Conservation (phyloP, 2,329 filamentous ascomycete genomes). For the Westerdykella aurantiaca region DNA sequence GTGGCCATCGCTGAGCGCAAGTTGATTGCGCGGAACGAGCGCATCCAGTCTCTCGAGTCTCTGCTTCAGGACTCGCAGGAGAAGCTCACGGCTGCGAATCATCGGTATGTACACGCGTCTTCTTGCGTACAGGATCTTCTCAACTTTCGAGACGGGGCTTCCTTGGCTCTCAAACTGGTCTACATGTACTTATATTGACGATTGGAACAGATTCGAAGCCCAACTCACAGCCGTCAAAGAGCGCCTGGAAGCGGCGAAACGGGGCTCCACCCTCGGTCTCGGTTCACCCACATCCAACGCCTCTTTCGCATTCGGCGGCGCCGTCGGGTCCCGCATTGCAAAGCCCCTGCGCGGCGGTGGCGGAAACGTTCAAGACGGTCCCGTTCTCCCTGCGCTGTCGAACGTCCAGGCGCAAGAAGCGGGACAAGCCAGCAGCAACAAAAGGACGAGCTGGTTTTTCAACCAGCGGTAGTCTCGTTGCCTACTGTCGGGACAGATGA, state of each 20-base stretch:
- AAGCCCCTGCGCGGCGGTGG: slow-evolving; percentile 58
- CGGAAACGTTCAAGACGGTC: slow-evolving; percentile 25
- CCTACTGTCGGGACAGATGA: no score
- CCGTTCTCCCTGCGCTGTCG: slow-evolving; percentile 40
- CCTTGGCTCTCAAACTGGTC: slow-evolving; percentile 1
- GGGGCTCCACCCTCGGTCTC: slow-evolving; percentile 80
- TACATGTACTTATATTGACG: slow-evolving; percentile 9
- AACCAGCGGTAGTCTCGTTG: slow-evolving; percentile 44
- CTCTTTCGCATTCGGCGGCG: slow-evolving; percentile 61
- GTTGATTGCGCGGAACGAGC: slow-evolving; percentile 91
- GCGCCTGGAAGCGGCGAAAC: slow-evolving; percentile 90
- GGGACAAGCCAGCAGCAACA: slow-evolving; percentile 48
- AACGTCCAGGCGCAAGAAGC: slow-evolving; percentile 48
- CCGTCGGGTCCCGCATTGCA: slow-evolving; percentile 53
- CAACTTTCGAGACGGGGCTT: neutral
- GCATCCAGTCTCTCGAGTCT: slow-evolving; percentile 88
- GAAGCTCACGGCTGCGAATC: slow-evolving; percentile 94
- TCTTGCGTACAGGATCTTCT: slow-evolving; percentile 4
- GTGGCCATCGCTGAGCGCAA: slow-evolving; percentile 98
- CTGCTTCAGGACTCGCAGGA: slow-evolving; percentile 95
- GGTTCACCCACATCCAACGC: slow-evolving; percentile 52
- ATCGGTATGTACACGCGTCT: slow-evolving; percentile 63
- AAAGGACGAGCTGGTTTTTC: slow-evolving; percentile 71
- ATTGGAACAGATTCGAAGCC: slow-evolving; percentile 72
- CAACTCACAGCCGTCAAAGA: slow-evolving; percentile 98